Base-by-base conservation (phyloP, 1,139 yeast species). In the Meyerozyma smithsonii region DNA sequence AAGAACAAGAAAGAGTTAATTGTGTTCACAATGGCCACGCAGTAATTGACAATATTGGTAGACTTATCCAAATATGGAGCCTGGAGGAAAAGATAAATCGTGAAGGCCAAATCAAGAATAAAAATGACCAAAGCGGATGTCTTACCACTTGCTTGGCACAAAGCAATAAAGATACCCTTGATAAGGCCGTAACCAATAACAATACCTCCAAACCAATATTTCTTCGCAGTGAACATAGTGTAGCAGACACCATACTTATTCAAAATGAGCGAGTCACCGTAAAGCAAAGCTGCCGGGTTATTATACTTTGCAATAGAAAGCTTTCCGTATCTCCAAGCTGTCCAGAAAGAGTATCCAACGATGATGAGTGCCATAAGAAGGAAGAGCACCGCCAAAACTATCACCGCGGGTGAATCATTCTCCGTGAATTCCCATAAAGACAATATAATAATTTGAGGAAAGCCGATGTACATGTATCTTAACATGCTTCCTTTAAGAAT, bases 211-310 rank as follows among this genome's bases (percentile, higher is more conserved):
- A 86, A 84, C 86, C 88, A 84, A 57, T 83, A 84, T 48, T 75
- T 80, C 11, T 67, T 67, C 8, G 94, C 92, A 48, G 74, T 75
- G 56, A 82, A 84, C 88, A 84, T 84, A n/a, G 92, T 84, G 59
- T 84, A 85, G 51, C 85, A 77, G 59, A 81, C 84, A 0, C 94
- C 94, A 54, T 77, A 84, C 55, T 81, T 81, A 61, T 79, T 72
- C 53, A 84, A 71, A 34, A 84, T 69, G 34, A 64, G 67, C 36
- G 77, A 66, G 50, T 84, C 84, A 48, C 94, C 92, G 54, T 84
- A 85, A 37, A 85, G 65, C 39, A 82, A 59, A 24, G 90, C 90
- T 28, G 94, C 94, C 0, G 95, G 89, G 54, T 84, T 84, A 38
- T 77, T 74, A 55, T 71, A 81, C 39, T 69, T 57, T 35, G 52